Conservation (phyloP, 352 stramenopile species). For the Globisporangium cylindrosporum region DNA sequence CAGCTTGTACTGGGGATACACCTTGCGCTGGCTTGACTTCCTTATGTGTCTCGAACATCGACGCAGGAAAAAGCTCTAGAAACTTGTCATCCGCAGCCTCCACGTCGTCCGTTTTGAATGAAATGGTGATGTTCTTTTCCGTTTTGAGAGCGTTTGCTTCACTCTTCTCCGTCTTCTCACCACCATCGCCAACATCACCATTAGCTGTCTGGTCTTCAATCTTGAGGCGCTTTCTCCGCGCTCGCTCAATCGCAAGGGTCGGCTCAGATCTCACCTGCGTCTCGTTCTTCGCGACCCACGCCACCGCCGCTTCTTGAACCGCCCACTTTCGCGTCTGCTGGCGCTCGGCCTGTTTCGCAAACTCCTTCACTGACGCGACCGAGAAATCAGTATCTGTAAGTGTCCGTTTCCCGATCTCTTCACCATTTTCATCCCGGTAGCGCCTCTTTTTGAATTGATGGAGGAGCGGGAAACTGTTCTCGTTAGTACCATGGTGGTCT, state of each 20-base stretch:
- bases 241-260: conserved; percentile 42
- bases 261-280: conserved; percentile 39
- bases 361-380: conserved; percentile 23
- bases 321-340: conserved; percentile 26
- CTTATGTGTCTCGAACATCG: conserved; percentile 20
- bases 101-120: conserved; percentile 46
- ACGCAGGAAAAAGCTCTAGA: conserved; percentile 36
- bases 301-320: conserved; percentile 27
- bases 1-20: neutral
- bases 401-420: conserved; percentile 21
- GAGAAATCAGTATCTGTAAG: conserved; percentile 38
- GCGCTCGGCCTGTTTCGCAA: conserved; percentile 23
- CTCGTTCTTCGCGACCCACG: conserved; percentile 41
- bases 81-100: conserved; percentile 19
- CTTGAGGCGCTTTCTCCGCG: conserved; percentile 29
- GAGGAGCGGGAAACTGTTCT: conserved; percentile 1
- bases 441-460: conserved; percentile 14
- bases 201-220: neutral
- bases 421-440: conserved; percentile 17
- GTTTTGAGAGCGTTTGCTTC: conserved; percentile 6
- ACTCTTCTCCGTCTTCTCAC: neutral
- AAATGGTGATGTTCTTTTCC: conserved; percentile 31
- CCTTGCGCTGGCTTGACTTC: neutral
- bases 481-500: conserved; percentile 15
- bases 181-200: neutral